Percentiles rank a stretch among this genome's conserved stretches.
Evolutionary conservation across 768 basidiomycete species (phyloP).

Genomic region (Xerocomellus amylosporus): DNA sequence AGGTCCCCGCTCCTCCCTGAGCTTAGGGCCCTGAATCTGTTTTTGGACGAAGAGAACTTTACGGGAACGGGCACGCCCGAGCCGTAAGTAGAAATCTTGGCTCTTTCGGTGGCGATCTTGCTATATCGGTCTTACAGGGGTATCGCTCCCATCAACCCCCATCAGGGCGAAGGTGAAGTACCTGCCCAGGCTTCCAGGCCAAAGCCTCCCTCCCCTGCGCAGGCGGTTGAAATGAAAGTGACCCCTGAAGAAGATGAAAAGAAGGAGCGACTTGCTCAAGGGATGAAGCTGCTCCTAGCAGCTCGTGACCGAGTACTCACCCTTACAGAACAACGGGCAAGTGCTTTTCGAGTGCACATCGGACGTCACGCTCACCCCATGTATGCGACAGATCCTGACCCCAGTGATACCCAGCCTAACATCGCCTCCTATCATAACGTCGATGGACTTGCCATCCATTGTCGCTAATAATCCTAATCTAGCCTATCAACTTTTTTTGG

Average conservation of each 20-base stretch:
- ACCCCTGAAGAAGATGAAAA: conserved; percentile 52
- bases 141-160: conserved; percentile 6
- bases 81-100: conserved; percentile 35
- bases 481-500: conserved; percentile 63
- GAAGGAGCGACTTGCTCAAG: conserved; percentile 58
- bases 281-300: conserved; percentile 64
- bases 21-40: conserved; percentile 68
- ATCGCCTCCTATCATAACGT: conserved; percentile 54
- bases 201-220: neutral
- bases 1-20: conserved; percentile 74
- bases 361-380: neutral
- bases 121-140: conserved; percentile 22
- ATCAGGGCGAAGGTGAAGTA: conserved; percentile 5
- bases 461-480: conserved; percentile 67
- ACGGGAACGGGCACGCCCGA: conserved; percentile 43
- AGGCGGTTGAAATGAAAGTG: conserved; percentile 22
- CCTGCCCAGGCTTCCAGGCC: conserved; percentile 1
- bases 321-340: conserved; percentile 71
- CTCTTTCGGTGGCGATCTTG: conserved; percentile 1
- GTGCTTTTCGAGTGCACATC: neutral
- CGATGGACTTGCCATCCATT: conserved; percentile 64
- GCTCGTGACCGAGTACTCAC: conserved; percentile 72
- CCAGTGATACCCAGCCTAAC: conserved; percentile 47
- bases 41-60: conserved; percentile 62
- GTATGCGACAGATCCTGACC: conserved; percentile 43